Base-by-base conservation (phyloP, 2,329 filamentous ascomycete genomes). In the Colletotrichum scovillei region DNA sequence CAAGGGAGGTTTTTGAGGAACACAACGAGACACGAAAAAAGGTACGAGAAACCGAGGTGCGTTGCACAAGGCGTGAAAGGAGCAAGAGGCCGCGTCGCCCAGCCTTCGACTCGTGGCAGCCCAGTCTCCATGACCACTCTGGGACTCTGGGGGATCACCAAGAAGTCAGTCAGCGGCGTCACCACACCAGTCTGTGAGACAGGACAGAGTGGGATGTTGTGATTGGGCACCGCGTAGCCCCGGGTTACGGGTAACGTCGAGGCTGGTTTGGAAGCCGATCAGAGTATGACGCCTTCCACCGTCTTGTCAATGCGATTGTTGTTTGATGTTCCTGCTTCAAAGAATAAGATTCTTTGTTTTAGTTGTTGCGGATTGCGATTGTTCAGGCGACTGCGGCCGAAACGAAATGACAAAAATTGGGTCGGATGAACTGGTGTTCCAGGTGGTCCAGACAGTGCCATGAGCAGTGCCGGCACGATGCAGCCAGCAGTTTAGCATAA, bases 81-180 rank as follows among this genome's bases (percentile, higher is more conserved):
- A 64, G 64, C 53, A 38, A 53, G 66, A 24, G 69, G 67, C 69
- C 65, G 66, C 55, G 59, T 64, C 55, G 66, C 70, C 53, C 59
- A 69, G 59, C 58, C 59, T 26, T 49, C 38, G 42, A 42, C 70
- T 73, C 67, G 67, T 70, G 70, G 67, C 70, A 73, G 67, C 60
- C 67, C 60, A 49, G 42, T 26, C 32, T 57, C 19, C 19, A 30
- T 42, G 60, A 46, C 42, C 42, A 56, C 12, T 49, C 60, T 26
- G 67, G 55, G 24, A 56, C 19, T 49, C 60, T 26, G 67, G 55
- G 24, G 35, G 53, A 30, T 53, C 32, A 35, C 38, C 52, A 38
- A 42, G 9, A 64, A 56, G 32, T 16, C 70, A 63, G 35, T 22
- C 46, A 28, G 35, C 14, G 26, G 35, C 14, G n/a, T 30, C 26